Evolutionary conservation across 73 alveolate species (phyloP), one percentile per base, ranked within the genome.

Genomic region (Paramecium pentaurelia): DNA sequence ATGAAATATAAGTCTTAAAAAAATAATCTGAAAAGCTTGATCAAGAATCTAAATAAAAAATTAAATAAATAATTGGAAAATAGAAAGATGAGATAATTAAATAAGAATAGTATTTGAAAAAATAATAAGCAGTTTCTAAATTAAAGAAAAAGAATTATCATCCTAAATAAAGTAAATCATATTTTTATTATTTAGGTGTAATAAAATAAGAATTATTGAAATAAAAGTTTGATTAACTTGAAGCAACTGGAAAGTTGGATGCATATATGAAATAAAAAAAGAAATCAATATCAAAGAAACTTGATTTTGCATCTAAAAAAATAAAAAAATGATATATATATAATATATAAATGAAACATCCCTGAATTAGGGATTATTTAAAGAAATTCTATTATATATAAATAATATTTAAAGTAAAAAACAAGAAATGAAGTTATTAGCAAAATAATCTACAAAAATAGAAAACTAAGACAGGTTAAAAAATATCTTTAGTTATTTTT

Each of bases 221-320:
- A 49, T 42, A 80, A 80, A 80, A 80, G 58, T 80, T 44, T 47
- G 73, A 80, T 18, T 34, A 8, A 44, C 34, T 80, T 10, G 91
- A 80, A 80, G 58, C 47, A 10, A 10, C 47, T 2, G 91, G 91
- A 22, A 80, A 80, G 27, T 27, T 80, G 37, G 91, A 80, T 80
- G 75, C 47, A 28, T 80, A 27, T 20, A 47, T 80, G 73, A 49
- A 42, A 27, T 8, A 8, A 10, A 80, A 80, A 22, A 80, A 80
- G 58, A 80, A 80, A 47, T 27, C 47, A 44, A 45, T 40, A 80
- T 22, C 71, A 2, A 49, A 42, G 14, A 80, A 80, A 25, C 58
- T 80, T n/a, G 75, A 49, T 18, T 44, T 32, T 47, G 73, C 73
- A 14, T 40, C 71, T 2, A 80, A 80, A 49, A 80, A 80, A 47